A percentile compares a stretch with the other conserved stretches of the same genome.
Evolutionary conservation across 495 filamentous ascomycete genomes (phyloP).

Genomic region (Penicillium bovifimosum): DNA sequence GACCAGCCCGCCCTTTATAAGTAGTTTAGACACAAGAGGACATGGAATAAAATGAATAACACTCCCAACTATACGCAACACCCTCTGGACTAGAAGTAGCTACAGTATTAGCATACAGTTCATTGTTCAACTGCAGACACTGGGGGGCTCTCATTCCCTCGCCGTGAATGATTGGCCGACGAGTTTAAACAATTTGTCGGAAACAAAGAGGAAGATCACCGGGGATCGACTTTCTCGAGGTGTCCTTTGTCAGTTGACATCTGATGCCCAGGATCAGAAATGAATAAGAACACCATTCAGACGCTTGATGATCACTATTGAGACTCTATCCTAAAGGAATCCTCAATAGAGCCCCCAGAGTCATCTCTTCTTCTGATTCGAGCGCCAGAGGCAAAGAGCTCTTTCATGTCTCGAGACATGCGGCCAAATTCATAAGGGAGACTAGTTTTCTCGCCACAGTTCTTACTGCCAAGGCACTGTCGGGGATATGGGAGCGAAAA

Average conservation of each 20-base stretch:
- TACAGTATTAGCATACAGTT: background rate
- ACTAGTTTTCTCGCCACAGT: background rate
- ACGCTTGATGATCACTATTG: background rate
- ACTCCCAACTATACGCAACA: no score
- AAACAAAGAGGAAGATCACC: background rate
- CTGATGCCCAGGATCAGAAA: background rate
- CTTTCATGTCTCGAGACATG: background rate
- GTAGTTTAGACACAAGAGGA: background rate
- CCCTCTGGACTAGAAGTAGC: no score
- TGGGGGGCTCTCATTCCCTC: no score
- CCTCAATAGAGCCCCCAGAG: background rate
- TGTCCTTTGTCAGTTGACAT: background rate
- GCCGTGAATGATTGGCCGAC: background rate
- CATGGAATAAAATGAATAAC: background rate
- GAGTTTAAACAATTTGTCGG: background rate
- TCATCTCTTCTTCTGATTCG: background rate
- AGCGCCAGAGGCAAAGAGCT: background rate
- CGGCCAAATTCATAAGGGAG: background rate
- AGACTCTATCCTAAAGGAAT: background rate
- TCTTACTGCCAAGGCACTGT: background rate
- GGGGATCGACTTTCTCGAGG: background rate
- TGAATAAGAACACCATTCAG: background rate
- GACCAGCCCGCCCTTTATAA: background rate
- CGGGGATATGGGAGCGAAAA: no score
- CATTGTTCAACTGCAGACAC: background rate